A percentile compares a stretch with the other conserved stretches of the same genome.
Evolutionary conservation across 176 grass and related monocot species (phyloP).

Genomic region (Carex cristatella): DNA sequence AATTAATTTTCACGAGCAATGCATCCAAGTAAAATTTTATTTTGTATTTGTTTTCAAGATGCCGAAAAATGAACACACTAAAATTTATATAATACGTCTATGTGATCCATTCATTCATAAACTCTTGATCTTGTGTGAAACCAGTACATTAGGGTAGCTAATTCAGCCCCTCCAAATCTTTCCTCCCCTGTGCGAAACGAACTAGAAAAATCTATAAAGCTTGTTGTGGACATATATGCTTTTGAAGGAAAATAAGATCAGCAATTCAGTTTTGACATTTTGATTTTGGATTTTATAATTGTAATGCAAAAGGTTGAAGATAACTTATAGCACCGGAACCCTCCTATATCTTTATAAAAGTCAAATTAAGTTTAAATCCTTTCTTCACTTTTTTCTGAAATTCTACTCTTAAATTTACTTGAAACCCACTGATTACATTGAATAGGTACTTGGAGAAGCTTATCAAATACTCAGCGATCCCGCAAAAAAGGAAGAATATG

Average conservation of each 20-base stretch:
- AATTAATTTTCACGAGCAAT: background rate
- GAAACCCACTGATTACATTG: background rate
- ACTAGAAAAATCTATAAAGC: background rate
- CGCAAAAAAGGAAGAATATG: conserved; percentile 63
- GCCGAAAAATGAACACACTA: background rate
- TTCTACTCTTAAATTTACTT: background rate
- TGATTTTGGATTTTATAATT: background rate
- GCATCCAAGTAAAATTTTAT: background rate
- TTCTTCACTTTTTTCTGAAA: background rate
- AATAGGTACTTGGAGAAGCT: conserved; percentile 83
- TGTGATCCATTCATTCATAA: background rate
- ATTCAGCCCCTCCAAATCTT: no score
- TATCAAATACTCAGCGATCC: conserved; percentile 94
- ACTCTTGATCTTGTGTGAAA: background rate
- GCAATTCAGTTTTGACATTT: background rate
- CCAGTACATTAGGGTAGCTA: background rate
- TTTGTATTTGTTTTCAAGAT: background rate
- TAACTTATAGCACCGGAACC: background rate
- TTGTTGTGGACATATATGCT: background rate
- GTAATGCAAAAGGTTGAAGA: background rate
- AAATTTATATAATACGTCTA: background rate
- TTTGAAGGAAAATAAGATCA: background rate
- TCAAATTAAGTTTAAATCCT: background rate
- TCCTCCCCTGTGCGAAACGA: background rate
- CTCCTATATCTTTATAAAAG: background rate